phyloP scores from a whole-genome alignment of 2,329 filamentous ascomycete species.

The Penicillium sp. region DNA sequence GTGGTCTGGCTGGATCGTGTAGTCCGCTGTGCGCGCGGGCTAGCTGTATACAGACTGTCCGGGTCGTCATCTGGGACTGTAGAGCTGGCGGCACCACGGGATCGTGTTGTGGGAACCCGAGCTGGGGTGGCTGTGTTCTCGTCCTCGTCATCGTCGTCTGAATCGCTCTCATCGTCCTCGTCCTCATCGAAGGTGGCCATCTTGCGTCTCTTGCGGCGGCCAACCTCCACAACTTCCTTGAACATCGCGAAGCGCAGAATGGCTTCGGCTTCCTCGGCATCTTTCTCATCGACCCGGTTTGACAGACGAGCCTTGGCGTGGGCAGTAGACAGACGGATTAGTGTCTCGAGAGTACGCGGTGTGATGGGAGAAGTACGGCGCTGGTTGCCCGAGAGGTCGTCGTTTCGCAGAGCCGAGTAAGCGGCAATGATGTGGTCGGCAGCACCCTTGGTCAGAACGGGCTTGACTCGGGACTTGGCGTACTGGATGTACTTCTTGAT shows the following conservation, averaged over 20 bases:
- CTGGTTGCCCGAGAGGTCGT: slow-evolving; percentile 91
- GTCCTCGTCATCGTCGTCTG: slow-evolving; percentile 35
- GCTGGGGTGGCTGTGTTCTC: slow-evolving; percentile 29
- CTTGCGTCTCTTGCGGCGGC: slow-evolving; percentile 77
- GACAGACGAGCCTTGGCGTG: slow-evolving; percentile 91
- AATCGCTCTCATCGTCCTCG: slow-evolving; percentile 45
- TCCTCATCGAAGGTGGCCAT: slow-evolving; percentile 63
- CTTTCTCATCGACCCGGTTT: slow-evolving; percentile 79
- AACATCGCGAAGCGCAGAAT: slow-evolving; percentile 94
- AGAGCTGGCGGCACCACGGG: slow-evolving; percentile 34
- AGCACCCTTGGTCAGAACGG: slow-evolving; percentile 81
- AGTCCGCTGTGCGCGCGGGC: slow-evolving; percentile 41
- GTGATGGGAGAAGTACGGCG: slow-evolving; percentile 92
- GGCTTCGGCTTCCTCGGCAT: slow-evolving; percentile 79
- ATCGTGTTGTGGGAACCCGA: slow-evolving; percentile 27
- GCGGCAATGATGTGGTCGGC: slow-evolving; percentile 86
- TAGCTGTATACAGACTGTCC: slow-evolving; percentile 52
- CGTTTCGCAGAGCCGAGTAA: slow-evolving; percentile 89
- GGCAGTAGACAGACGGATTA: slow-evolving; percentile 95
- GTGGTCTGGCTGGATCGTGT: slow-evolving; percentile 36
- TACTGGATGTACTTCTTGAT: slow-evolving; percentile 99
- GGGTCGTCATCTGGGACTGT: slow-evolving; percentile 51
- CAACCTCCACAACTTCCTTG: slow-evolving; percentile 79
- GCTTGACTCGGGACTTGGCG: slow-evolving; percentile 85
- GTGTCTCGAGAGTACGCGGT: slow-evolving; percentile 90